Conservation (phyloP, 371 early-diverging fungal species). For the Rhizopus stolonifer region DNA sequence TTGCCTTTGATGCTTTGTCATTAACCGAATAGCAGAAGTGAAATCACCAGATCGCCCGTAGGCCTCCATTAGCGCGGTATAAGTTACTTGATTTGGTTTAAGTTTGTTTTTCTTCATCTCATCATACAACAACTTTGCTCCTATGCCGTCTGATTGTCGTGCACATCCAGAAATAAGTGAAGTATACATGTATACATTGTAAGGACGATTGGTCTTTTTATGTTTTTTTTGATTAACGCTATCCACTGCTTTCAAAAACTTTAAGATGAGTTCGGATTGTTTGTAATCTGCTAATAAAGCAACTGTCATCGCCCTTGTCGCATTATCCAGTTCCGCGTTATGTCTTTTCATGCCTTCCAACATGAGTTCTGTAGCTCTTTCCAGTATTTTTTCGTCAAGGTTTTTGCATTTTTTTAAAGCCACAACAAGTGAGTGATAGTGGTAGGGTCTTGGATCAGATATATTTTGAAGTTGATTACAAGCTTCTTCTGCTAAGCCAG, state of each 20-base stretch:
- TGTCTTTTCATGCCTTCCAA: slow-evolving; percentile 23
- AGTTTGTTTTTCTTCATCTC: slow-evolving; percentile 37
- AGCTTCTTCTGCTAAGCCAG: slow-evolving; percentile 24
- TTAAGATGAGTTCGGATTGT: slow-evolving; percentile 13
- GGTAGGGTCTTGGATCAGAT: slow-evolving; percentile 13
- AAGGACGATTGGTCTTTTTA: slow-evolving; percentile 6
- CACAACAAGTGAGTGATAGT: slow-evolving; percentile 36
- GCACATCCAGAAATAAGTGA: slow-evolving; percentile 42
- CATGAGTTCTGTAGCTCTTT: slow-evolving; percentile 20
- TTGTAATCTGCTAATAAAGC: slow-evolving; percentile 20
- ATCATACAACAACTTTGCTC: slow-evolving; percentile 32
- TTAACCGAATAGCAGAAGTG: slow-evolving; percentile 16
- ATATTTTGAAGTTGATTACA: slow-evolving; percentile 21
- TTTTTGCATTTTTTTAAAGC: slow-evolving; percentile 17
- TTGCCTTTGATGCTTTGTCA: slow-evolving; percentile 14
- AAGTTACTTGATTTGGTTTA: slow-evolving; percentile 32
- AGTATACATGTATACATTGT: slow-evolving; percentile 44
- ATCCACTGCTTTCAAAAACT: slow-evolving; percentile 32
- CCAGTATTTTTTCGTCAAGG: background rate
- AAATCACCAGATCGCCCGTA: slow-evolving; percentile 42
- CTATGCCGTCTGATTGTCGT: slow-evolving; percentile 25
- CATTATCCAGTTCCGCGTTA: slow-evolving; percentile 13
- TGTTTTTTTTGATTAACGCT: background rate
- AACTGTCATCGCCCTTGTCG: slow-evolving; percentile 33
- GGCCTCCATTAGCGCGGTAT: slow-evolving; percentile 36